Conservation (phyloP, 176 grass and related monocot species). For the Oryza meridionalis region DNA sequence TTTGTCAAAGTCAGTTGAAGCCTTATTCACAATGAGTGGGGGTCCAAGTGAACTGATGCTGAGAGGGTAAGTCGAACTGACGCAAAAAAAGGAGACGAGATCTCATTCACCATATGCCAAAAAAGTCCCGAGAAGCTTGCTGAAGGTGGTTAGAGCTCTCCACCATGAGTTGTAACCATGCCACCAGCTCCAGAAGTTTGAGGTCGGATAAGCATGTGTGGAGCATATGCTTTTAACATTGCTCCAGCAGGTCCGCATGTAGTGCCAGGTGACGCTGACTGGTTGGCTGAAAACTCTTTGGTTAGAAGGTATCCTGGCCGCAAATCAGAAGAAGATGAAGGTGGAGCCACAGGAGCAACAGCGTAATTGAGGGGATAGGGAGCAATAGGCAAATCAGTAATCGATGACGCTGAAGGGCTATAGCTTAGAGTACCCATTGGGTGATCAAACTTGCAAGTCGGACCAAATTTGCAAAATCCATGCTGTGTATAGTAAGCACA, state of each 20-base stretch:
- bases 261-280: slow-evolving; percentile 35
- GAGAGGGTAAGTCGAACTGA: slow-evolving; percentile 26
- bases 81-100: slow-evolving; percentile 34
- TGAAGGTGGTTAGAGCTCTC: slow-evolving; percentile 33
- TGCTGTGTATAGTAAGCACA: slow-evolving; percentile 70
- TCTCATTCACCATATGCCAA: slow-evolving; percentile 48
- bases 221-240: slow-evolving; percentile 50
- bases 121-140: slow-evolving; percentile 32
- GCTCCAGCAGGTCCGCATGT: slow-evolving; percentile 47
- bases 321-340: slow-evolving; percentile 52
- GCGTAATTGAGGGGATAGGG: slow-evolving; percentile 55
- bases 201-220: slow-evolving; percentile 59
- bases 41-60: slow-evolving; percentile 25
- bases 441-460: slow-evolving; percentile 83
- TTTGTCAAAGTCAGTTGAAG: slow-evolving; percentile 60
- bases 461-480: slow-evolving; percentile 76
- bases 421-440: slow-evolving; percentile 62
- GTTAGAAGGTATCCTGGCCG: slow-evolving; percentile 47
- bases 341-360: slow-evolving; percentile 53
- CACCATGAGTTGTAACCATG: slow-evolving; percentile 20
- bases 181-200: slow-evolving; percentile 41
- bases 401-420: slow-evolving; percentile 55
- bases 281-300: slow-evolving; percentile 49
- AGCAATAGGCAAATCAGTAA: slow-evolving; percentile 62
- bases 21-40: slow-evolving; percentile 53